Base-by-base conservation (phyloP, 2,329 filamentous ascomycete genomes). In the Xylaria sp. region DNA sequence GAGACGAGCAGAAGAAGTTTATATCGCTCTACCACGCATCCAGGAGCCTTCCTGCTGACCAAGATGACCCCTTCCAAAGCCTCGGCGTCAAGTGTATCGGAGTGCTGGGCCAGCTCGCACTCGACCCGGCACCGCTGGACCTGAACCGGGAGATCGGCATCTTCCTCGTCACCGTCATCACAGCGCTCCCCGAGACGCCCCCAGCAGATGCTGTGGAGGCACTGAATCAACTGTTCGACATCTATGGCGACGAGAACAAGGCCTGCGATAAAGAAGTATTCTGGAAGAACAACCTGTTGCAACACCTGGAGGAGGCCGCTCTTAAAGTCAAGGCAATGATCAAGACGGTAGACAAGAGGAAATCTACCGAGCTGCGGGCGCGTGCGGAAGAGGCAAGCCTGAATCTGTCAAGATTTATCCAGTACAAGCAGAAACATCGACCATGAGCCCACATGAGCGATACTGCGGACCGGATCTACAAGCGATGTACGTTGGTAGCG, bases 11-110 rank as follows among this genome's bases (percentile, higher is more conserved):
- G 57, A 76, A 76, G 57, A 84, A 81, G 60, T 88, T 89, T 71
- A 86, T 89, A 64, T 75, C 84, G 9, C 76, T 89, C 20, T 88
- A 87, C 69, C 81, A 85, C 45, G 84, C 83, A 20, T 83, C 83
- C 19, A 79, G 75, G 63, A 68, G 55, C 57, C 62, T 77, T 20
- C 69, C 66, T 34, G 63, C 64, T 47, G 61, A 63, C 20, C 44
- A 64, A 2, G 70, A 76, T 7, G 84, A 87, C 57, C 81, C 83
- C 22, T 85, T 87, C 71, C 83, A 85, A 68, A 76, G 76, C 37
- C 77, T 88, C 2, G 80, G 83, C 22, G 84, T 88, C 59, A 88
- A 87, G 72, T 87, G 84, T 63, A 76, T 89, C 59, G 86, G 86
- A 49, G 83, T 87, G 6, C 76, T 89, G 9, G 86, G 86, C 54